Evolutionary conservation across 1,284 basidiomycete genomes (phyloP).

Genomic region (Spongispora temasekensis): DNA sequence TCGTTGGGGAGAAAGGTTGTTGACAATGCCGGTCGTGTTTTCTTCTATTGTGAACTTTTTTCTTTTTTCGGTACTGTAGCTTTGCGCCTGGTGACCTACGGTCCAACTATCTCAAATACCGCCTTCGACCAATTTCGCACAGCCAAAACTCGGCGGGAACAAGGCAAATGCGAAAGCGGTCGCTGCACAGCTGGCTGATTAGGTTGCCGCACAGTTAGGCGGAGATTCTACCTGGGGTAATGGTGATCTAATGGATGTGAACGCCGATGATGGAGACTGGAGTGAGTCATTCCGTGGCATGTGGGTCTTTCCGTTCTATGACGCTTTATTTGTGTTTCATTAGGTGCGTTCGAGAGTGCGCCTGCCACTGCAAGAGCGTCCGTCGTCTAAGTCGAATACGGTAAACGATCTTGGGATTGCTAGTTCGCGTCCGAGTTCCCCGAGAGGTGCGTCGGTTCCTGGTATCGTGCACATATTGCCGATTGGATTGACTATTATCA

Average conservation of each 20-base stretch:
- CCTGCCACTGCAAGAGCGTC: constrained; percentile 38
- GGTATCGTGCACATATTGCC: background rate
- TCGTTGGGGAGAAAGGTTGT: constrained; percentile 76
- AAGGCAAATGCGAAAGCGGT: constrained; percentile 45
- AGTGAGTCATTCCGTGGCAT: constrained; percentile 48
- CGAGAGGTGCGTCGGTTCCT: constrained; percentile 14
- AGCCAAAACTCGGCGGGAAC: constrained; percentile 58
- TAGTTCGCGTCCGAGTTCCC: constrained; percentile 14
- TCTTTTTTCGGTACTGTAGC: no score
- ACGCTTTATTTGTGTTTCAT: background rate
- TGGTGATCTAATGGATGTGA: constrained; percentile 86
- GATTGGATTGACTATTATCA: no score
- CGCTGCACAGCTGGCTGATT: constrained; percentile 59
- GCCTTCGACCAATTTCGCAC: constrained; percentile 15
- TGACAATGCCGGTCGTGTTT: background rate
- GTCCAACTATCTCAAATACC: constrained; percentile 18
- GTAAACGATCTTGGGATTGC: constrained; percentile 25
- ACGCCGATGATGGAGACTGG: constrained; percentile 92
- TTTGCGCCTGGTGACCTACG: constrained; percentile 74
- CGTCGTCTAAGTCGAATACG: constrained; percentile 31
- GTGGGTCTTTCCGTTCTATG: background rate
- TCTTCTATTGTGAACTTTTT: background rate
- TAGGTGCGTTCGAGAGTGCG: constrained; percentile 84
- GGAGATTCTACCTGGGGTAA: constrained; percentile 64
- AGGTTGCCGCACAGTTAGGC: constrained; percentile 50